Base-by-base conservation (phyloP, 345 rosid genomes). In the Eucalyptus erythrocorys region DNA sequence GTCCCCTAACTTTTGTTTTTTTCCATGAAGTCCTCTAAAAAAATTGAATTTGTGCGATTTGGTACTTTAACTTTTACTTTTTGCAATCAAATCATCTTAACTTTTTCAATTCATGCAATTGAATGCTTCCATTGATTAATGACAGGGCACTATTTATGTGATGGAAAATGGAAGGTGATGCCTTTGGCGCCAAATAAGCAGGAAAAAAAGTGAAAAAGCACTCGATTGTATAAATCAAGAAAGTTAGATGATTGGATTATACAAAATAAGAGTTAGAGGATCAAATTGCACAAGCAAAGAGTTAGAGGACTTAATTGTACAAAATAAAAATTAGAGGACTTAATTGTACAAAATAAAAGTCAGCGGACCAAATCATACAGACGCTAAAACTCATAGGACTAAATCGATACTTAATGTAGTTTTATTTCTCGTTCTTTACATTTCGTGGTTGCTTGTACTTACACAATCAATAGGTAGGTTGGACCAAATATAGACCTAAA, bases 331-430 rank as follows among this genome's bases (percentile, higher is more conserved):
- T 30, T 13, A 6, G 37, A 30, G 9, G 13, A 66, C 22, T 8
- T 14, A 7, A n/a, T 64, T 64, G 37, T 16, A 64, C 40, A 64
- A n/a, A 14, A 64, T n/a, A 64, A 64, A n/a, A 30, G 10, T n/a
- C 7, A 6, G 21, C 0, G 6, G 17, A 64, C 2, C 10, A 32
- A 64, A n/a, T 64, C 34, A 34, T 8, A 64, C 76, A 7, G 0
- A 64, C 0, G 11, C 40, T n/a, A n/a, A n/a, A n/a, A 64, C 76
- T n/a, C 37, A 14, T n/a, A 61, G 71, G 71, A 27, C 34, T 61
- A 64, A 68, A 68, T 68, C 12, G 32, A 16, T 68, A 16, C 42
- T 68, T 16, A 16, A 68, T 37, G 3, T 34, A 32, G 42, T 68
- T 16, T 32, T 68, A 32, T 68, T 7, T 68, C 79, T 68, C 6